Percentiles rank a stretch among this genome's conserved stretches.
phyloP scores from a whole-genome alignment of 2,329 filamentous ascomycete genomes.

The Colletotrichum salicis region DNA sequence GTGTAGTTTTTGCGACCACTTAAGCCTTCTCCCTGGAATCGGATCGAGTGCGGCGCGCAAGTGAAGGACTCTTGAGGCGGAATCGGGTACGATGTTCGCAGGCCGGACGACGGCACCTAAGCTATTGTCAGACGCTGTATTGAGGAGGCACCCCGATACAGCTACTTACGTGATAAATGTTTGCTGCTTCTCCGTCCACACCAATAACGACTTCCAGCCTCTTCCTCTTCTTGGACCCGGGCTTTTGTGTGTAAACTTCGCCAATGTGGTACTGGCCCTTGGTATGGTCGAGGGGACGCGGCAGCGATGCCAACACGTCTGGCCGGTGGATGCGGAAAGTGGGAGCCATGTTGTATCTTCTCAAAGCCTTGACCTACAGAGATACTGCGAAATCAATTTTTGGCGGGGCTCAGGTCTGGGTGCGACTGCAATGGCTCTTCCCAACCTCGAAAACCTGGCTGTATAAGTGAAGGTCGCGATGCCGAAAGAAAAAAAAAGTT shows the following conservation, averaged over 20 bases:
- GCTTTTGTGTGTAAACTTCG: slow-evolving; percentile 69
- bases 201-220: slow-evolving; percentile 72
- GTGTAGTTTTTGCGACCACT: slow-evolving; percentile 67
- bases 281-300: slow-evolving; percentile 64
- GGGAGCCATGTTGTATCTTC: slow-evolving; percentile 59
- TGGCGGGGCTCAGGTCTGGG: slow-evolving; percentile 1
- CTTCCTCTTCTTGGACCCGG: slow-evolving; percentile 69
- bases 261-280: slow-evolving; percentile 64
- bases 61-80: slow-evolving; percentile 73
- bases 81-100: slow-evolving; percentile 75
- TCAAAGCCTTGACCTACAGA: background rate
- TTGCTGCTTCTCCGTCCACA: slow-evolving; percentile 72
- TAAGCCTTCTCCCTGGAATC: slow-evolving; percentile 59
- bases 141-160: background rate
- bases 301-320: slow-evolving; percentile 70
- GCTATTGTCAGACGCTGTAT: slow-evolving; percentile 31
- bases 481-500: slow-evolving; percentile 32
- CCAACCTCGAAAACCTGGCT: slow-evolving; percentile 4
- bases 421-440: slow-evolving; percentile 29
- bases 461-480: slow-evolving; percentile 32
- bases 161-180: slow-evolving; percentile 70
- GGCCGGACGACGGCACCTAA: slow-evolving; percentile 68
- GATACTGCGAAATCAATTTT: background rate
- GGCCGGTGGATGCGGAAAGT: slow-evolving; percentile 72
- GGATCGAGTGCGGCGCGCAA: slow-evolving; percentile 69